Percentiles rank a stretch among this genome's conserved stretches.
Evolutionary conservation across 139 green algal genomes (phyloP).

Genomic region (Edaphochlamys debaryana): DNA sequence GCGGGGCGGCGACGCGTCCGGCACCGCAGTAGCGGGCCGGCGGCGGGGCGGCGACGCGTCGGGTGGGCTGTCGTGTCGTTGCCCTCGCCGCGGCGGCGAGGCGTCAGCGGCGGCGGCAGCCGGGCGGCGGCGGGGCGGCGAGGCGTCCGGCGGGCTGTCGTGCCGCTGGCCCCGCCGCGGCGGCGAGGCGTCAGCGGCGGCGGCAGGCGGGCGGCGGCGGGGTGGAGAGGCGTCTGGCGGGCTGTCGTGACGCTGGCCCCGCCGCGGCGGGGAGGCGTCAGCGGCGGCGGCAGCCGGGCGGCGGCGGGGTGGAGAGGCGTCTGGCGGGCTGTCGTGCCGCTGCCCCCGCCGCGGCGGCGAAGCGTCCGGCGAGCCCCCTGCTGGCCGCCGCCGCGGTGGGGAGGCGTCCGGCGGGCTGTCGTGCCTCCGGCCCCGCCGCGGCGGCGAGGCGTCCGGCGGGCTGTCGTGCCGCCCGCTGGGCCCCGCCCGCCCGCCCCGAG

Average conservation of each 20-base stretch:
- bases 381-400: conserved; percentile 27
- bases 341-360: conserved; percentile 21
- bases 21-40: too few species aligned
- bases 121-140: conserved; percentile 16
- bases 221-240: conserved; percentile 44
- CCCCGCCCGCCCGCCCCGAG: background rate
- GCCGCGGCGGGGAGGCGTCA: conserved; percentile 49
- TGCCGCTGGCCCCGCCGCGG: conserved; percentile 8
- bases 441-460: conserved; percentile 47
- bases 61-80: background rate
- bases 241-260: conserved; percentile 39
- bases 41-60: conserved; percentile 45
- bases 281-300: background rate
- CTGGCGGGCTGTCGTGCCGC: conserved; percentile 45
- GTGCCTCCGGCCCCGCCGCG: conserved; percentile 40
- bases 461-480: conserved; percentile 41
- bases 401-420: conserved; percentile 52
- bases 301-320: conserved; percentile 36
- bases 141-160: conserved; percentile 31
- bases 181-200: conserved; percentile 40
- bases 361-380: conserved; percentile 8
- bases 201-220: background rate
- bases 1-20: conserved; percentile 37
- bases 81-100: conserved; percentile 36
- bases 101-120: conserved; percentile 45